These are phyloP conservation scores for Raphanus raphanistrum DNA, from an alignment of 345 rosid genomes.

Conservation along the genomic window DNA sequence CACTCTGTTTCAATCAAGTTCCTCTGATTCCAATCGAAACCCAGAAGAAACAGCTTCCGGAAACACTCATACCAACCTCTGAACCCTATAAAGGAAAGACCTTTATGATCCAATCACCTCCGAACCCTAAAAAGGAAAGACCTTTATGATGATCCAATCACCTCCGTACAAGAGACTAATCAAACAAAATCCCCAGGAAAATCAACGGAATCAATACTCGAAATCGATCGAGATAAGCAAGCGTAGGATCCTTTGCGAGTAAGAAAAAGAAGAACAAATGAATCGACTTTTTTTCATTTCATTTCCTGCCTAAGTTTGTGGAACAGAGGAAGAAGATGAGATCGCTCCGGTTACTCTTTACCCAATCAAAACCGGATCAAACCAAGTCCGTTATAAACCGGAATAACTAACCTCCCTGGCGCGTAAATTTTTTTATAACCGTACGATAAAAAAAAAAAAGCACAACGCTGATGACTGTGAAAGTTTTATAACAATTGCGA, in stretches of 20 bases:
- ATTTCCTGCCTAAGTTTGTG: not conserved
- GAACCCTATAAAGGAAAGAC: not conserved
- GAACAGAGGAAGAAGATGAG: not conserved
- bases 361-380: not conserved
- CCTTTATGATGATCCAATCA: not conserved
- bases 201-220: not conserved
- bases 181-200: not conserved
- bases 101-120: not conserved
- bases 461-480: not conserved
- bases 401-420: not conserved
- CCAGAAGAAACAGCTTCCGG: not conserved
- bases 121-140: not conserved
- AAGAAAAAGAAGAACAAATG: not conserved
- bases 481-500: not conserved
- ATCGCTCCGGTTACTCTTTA: conserved; percentile 13
- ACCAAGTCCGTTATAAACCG: not conserved
- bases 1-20: not conserved
- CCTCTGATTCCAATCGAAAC: not conserved
- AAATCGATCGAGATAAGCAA: not conserved
- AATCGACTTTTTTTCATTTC: not conserved
- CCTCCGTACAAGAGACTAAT: not conserved
- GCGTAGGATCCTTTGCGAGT: not conserved
- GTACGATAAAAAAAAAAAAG: no score
- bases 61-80: not conserved
- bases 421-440: not conserved